These are phyloP conservation scores for Phytophthora europaea DNA, from an alignment of 352 stramenopile species.

Conservation along the genomic window DNA sequence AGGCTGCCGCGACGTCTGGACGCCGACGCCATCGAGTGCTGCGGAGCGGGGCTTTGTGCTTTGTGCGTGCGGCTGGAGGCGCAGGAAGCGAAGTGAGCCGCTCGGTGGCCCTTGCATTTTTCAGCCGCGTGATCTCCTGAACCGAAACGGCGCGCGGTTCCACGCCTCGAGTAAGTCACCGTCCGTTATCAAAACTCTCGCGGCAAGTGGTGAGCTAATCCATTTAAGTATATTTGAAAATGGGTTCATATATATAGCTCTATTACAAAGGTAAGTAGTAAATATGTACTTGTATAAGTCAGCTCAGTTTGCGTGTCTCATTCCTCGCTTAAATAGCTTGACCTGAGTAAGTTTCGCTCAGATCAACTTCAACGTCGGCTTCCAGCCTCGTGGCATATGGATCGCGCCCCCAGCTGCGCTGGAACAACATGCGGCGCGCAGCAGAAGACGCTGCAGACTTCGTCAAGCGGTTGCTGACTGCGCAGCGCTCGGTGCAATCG, in stretches of 20 bases:
- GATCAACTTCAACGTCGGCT: slow-evolving; percentile 31
- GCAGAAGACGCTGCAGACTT: neutral
- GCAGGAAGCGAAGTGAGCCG: slow-evolving; percentile 39
- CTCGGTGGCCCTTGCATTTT: slow-evolving; percentile 14
- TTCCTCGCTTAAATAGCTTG: slow-evolving; percentile 3
- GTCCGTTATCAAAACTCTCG: slow-evolving; percentile 20
- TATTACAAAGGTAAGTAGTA: no score
- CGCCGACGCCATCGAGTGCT: slow-evolving; percentile 27
- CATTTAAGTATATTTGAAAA: no score
- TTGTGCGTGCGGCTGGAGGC: slow-evolving; percentile 35
- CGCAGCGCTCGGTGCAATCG: neutral
- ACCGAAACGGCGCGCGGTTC: slow-evolving; percentile 19
- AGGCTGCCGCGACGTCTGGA: slow-evolving; percentile 34
- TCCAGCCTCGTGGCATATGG: slow-evolving; percentile 21
- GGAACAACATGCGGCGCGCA: slow-evolving; percentile 21
- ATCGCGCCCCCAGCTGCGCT: slow-evolving; percentile 25
- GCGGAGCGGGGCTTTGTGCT: neutral
- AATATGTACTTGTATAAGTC: no score
- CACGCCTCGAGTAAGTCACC: slow-evolving; percentile 28
- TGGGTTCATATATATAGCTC: no score
- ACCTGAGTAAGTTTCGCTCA: slow-evolving; percentile 25
- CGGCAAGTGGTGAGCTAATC: neutral
- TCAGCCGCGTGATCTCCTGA: slow-evolving; percentile 16
- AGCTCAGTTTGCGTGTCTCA: neutral
- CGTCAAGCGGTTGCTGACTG: neutral